phyloP scores from a whole-genome alignment of 306 rosid species.

The Crotalaria pallida region DNA sequence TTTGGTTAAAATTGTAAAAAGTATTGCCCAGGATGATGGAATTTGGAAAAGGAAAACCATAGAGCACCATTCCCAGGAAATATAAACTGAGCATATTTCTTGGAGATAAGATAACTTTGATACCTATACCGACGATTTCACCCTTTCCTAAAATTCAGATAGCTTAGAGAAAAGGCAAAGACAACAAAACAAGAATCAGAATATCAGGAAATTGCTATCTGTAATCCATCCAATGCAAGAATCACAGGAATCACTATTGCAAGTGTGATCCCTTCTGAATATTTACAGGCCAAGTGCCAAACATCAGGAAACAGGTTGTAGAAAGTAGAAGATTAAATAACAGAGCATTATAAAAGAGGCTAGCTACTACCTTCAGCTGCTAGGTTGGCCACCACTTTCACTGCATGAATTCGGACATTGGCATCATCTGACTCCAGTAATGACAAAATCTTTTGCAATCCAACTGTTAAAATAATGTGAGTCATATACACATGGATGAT shows the following conservation, averaged over 20 bases:
- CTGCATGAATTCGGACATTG: constrained; percentile 92
- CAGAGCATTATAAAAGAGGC: constrained; percentile 1
- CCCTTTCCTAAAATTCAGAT: background rate
- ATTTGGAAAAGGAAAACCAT: background rate
- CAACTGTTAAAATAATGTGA: constrained; percentile 54
- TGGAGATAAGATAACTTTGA: background rate
- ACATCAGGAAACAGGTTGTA: background rate
- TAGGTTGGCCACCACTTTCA: constrained; percentile 94
- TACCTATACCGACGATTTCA: no score
- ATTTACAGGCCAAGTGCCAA: background rate
- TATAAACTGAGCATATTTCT: background rate
- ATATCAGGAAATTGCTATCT: background rate
- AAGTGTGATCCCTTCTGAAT: background rate
- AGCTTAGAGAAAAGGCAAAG: background rate
- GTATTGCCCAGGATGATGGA: background rate
- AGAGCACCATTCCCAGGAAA: background rate
- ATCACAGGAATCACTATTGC: background rate
- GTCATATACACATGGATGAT: constrained; percentile 19
- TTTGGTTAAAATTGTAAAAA: background rate
- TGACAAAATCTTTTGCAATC: constrained; percentile 82
- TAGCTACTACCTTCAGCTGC: constrained; percentile 87
- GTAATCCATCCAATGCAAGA: background rate
- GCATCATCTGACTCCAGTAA: constrained; percentile 95
- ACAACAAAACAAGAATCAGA: background rate
- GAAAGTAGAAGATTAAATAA: constrained; percentile 7